Evolutionary conservation across 345 rosid species (phyloP).

Genomic region (Combretum micranthum): DNA sequence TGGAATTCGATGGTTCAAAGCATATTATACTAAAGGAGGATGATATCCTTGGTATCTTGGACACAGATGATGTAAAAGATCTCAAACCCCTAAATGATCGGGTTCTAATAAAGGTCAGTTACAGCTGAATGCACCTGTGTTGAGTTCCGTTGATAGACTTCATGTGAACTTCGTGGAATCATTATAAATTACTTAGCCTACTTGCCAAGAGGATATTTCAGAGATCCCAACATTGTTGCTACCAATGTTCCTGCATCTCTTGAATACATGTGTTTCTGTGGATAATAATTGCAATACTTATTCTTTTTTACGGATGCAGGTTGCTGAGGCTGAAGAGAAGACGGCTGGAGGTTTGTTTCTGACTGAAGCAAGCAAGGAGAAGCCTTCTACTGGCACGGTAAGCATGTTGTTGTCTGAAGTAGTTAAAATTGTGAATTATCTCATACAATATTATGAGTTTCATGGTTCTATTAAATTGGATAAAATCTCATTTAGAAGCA

Average conservation of each 20-base stretch:
- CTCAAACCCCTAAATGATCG: conserved; percentile 91
- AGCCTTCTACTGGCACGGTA: conserved; percentile 87
- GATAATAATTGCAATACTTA: too few species aligned
- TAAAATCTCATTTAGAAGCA: too few species aligned
- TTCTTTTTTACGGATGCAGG: conserved; percentile 26
- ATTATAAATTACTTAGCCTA: not conserved
- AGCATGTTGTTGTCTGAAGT: conserved; percentile 1
- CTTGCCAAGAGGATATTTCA: too few species aligned
- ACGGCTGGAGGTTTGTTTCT: conserved; percentile 92
- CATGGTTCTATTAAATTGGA: too few species aligned
- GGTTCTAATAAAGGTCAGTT: conserved; percentile 69
- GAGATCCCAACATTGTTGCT: not conserved
- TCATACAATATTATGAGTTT: too few species aligned
- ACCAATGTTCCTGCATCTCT: not conserved
- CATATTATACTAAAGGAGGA: conserved; percentile 91
- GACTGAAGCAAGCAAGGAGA: conserved; percentile 82
- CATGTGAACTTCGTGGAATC: not conserved
- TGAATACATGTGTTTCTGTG: too few species aligned
- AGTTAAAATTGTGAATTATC: too few species aligned
- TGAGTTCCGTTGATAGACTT: not conserved
- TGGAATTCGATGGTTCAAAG: conserved; percentile 66
- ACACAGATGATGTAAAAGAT: conserved; percentile 83
- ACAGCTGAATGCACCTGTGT: not conserved
- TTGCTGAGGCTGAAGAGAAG: conserved; percentile 87
- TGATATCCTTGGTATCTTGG: conserved; percentile 89